These are phyloP conservation scores for Neonectria sp. DNA, from an alignment of 2,329 filamentous ascomycete genomes.

Conservation along the genomic window DNA sequence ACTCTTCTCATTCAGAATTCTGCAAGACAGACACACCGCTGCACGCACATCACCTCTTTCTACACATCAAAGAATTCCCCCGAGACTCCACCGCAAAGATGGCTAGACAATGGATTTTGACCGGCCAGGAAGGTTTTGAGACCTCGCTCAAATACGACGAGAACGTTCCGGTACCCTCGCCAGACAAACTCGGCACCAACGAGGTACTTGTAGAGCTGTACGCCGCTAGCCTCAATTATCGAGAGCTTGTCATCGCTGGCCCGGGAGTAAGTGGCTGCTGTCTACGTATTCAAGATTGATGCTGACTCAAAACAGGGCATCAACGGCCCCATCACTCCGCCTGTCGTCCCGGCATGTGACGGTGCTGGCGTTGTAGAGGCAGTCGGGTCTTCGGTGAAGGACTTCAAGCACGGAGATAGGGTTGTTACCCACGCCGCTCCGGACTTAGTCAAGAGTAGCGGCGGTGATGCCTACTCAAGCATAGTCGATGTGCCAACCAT, in stretches of 20 bases:
- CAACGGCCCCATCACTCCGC: slow-evolving; percentile 42
- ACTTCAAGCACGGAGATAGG: slow-evolving; percentile 66
- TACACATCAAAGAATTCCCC: too few relatives aligned
- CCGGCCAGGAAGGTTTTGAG: slow-evolving; percentile 53
- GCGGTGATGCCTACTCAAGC: slow-evolving; percentile 44
- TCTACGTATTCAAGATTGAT: not conserved
- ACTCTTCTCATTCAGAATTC: not conserved
- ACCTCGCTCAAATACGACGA: slow-evolving; percentile 52
- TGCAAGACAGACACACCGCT: not conserved
- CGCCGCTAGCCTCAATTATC: slow-evolving; percentile 65
- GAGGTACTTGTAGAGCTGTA: slow-evolving; percentile 73
- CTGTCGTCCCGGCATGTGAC: slow-evolving; percentile 55
- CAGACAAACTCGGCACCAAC: slow-evolving; percentile 63
- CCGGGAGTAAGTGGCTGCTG: slow-evolving; percentile 43
- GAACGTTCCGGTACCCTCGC: slow-evolving; percentile 31
- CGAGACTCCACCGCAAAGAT: slow-evolving; percentile 30
- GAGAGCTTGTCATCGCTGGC: slow-evolving; percentile 61
- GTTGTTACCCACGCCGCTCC: slow-evolving; percentile 65
- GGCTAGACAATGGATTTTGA: slow-evolving; percentile 52
- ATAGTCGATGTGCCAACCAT: slow-evolving; percentile 57
- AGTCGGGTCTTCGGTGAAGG: slow-evolving; percentile 66
- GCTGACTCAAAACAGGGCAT: slow-evolving; percentile 34
- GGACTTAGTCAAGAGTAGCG: slow-evolving; percentile 18
- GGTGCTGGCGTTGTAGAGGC: slow-evolving; percentile 61
- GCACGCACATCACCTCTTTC: not conserved